Base-by-base conservation (phyloP, 495 filamentous ascomycete genomes). In the Talaromyces wortmannii region DNA sequence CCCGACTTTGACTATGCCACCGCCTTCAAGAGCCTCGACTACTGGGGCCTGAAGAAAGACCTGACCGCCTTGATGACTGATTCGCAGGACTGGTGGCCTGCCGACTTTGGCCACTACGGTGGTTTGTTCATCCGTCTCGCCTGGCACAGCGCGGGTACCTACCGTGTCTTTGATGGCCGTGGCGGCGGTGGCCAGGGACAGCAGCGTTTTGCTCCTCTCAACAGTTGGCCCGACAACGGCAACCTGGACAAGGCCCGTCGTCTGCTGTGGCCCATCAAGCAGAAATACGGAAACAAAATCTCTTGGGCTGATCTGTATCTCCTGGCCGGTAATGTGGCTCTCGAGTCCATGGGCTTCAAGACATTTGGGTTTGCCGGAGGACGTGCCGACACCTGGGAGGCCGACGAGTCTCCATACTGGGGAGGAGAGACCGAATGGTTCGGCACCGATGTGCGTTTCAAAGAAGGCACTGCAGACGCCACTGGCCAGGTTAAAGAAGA, bases 171-270 rank as follows among this genome's bases (percentile, higher is more conserved):
- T 43, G 86, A 89, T 61, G 86, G 86, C 49, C 84, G 86, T 57
- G 86, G 86, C 52, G 86, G 86, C 59, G 85, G 83, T 61, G 85
- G 85, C 44, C 70, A 81, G 61, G 86, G 83, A 29, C 84, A 88
- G 70, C 86, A 89, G 70, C 82, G 86, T 32, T 88, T 89, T 59
- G 85, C 86, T 13, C 86, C 86, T 10, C 80, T 89, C 61, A 89
- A 89, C 83, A 85, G 81, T 74, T 89, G 86, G 86, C 86, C 86
- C 55, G 86, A 89, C 72, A 89, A 89, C 58, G 84, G 83, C 57
- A 82, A 75, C 60, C 78, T 89, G 48, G 86, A 89, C 79, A 89
- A 89, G 79, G 85, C 84, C 36, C 86, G 86, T 51, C 85, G 86
- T 57, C 79, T 89, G 55, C 68, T 89, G 52, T 89, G 86, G 86